A percentile compares a stretch with the other conserved stretches of the same genome.
phyloP scores from a whole-genome alignment of 371 early-diverging fungal genomes.

The Zychaea mexicana region DNA sequence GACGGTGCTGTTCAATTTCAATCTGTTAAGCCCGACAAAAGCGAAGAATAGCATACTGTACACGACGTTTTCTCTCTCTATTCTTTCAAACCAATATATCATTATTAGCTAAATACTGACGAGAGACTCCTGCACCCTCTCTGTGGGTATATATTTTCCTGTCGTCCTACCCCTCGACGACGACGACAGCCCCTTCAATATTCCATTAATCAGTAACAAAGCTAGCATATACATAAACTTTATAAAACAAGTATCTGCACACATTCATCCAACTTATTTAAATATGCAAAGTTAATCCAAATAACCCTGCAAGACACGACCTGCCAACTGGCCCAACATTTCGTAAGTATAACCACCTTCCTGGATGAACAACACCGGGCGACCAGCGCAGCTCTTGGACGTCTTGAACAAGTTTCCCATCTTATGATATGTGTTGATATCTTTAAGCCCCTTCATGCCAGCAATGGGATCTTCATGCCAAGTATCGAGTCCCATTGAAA shows the following conservation, averaged over 20 bases:
- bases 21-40: neutral
- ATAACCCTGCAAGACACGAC: constrained; percentile 62
- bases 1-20: neutral
- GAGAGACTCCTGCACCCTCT: too few relatives aligned
- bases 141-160: too few relatives aligned
- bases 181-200: too few relatives aligned
- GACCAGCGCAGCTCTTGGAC: constrained; percentile 20
- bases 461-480: constrained; percentile 70
- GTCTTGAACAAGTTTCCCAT: constrained; percentile 55
- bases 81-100: too few relatives aligned
- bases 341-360: constrained; percentile 73
- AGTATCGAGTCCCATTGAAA: constrained; percentile 63
- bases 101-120: too few relatives aligned
- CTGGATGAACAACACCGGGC: constrained; percentile 73
- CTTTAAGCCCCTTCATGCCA: constrained; percentile 48
- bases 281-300: neutral
- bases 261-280: neutral
- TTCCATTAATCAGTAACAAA: too few relatives aligned
- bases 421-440: constrained; percentile 45
- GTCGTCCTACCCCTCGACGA: too few relatives aligned
- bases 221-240: too few relatives aligned
- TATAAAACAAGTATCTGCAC: too few relatives aligned
- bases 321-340: constrained; percentile 59
- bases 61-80: too few relatives aligned
- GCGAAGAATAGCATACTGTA: neutral